phyloP scores from a whole-genome alignment of 1,284 basidiomycete genomes.

The Peniophora sp. region DNA sequence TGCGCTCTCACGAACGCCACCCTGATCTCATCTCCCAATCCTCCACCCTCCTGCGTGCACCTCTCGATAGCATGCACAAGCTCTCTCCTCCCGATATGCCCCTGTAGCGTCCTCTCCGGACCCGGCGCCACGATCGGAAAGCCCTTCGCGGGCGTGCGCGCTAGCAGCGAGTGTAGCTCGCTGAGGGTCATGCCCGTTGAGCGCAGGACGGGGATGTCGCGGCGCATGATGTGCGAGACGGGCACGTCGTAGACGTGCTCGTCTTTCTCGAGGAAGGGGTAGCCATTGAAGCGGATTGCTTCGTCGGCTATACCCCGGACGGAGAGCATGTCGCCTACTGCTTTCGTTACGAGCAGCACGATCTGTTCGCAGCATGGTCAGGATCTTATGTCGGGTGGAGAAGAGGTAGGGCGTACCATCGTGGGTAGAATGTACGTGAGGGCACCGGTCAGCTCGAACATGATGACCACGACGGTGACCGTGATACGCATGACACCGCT shows the following conservation, averaged over 20 bases:
- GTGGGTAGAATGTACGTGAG: constrained; percentile 96
- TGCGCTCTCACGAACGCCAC: neutral
- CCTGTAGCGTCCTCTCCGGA: constrained; percentile 57
- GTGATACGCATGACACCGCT: constrained; percentile 97
- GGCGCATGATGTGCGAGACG: constrained; percentile 89
- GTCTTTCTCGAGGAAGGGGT: constrained; percentile 92
- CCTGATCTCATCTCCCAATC: neutral
- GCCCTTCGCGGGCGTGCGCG: constrained; percentile 74
- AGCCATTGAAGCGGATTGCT: constrained; percentile 96
- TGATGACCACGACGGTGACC: constrained; percentile 97
- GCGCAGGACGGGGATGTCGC: constrained; percentile 66
- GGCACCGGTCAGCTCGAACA: constrained; percentile 99
- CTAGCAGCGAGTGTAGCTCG: constrained; percentile 74
- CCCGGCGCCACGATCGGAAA: constrained; percentile 79
- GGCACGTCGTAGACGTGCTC: constrained; percentile 87
- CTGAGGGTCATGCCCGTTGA: constrained; percentile 70
- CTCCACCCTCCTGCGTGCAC: neutral
- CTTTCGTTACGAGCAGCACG: constrained; percentile 92
- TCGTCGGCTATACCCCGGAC: constrained; percentile 94
- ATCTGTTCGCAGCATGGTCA: constrained; percentile 49
- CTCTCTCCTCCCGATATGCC: constrained; percentile 81
- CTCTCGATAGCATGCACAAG: neutral
- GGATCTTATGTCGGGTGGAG: neutral
- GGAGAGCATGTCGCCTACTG: constrained; percentile 93
- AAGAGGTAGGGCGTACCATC: constrained; percentile 58